phyloP scores from a whole-genome alignment of 148 eudicot genomes.

The Silene uniflora region DNA sequence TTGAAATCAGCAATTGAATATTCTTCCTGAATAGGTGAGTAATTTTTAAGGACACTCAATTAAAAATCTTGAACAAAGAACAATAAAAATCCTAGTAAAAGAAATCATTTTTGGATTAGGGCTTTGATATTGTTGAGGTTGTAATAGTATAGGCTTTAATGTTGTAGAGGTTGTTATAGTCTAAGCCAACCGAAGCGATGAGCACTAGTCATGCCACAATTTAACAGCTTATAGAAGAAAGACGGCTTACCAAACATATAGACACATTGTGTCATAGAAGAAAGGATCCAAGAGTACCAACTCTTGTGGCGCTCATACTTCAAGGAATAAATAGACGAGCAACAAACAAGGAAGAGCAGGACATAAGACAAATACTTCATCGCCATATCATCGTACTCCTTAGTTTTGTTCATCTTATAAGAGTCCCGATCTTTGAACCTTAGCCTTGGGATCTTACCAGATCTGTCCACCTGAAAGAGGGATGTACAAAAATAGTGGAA shows the following conservation, averaged over 20 bases:
- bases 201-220: neutral
- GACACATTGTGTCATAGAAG: conserved; percentile 94
- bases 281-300: conserved; percentile 98
- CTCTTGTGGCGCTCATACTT: conserved; percentile 94
- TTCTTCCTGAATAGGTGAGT: no score
- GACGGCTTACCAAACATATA: conserved; percentile 87
- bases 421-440: conserved; percentile 93
- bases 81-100: no score
- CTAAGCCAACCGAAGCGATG: no score
- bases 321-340: conserved; percentile 82
- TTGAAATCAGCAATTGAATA: no score
- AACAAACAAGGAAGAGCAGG: conserved; percentile 69
- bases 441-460: conserved; percentile 76
- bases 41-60: no score
- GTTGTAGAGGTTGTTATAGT: no score
- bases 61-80: no score
- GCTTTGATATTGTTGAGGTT: no score
- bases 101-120: no score
- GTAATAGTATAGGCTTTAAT: no score
- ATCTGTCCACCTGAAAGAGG: conserved; percentile 71
- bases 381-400: conserved; percentile 97
- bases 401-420: conserved; percentile 83
- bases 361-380: conserved; percentile 94
- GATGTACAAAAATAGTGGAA: neutral
- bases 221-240: neutral